Base-by-base conservation (phyloP, 805 yeast species). In the Saturnispora mendoncae region DNA sequence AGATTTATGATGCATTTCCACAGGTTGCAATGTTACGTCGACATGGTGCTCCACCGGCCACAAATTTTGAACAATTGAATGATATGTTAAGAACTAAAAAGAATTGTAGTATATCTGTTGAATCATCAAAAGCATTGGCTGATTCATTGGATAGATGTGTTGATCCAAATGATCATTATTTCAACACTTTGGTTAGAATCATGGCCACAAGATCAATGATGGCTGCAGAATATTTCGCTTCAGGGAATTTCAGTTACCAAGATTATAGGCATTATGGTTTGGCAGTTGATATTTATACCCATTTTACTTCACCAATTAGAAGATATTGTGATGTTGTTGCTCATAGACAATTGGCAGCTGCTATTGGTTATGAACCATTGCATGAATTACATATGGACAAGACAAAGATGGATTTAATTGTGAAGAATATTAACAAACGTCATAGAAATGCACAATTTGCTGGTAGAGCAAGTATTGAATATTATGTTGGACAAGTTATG, bases 401-500 rank as follows among this genome's bases (percentile, higher is more conserved):
- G 62, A 69, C 67, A 54, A 86, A 85, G 66, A 84, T 92, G 88
- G 97, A 90, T 49, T 60, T 77, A 48, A 78, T 92, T 45, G 87
- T 88, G 53, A 77, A 78, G 51, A 92, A 92, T 57, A 88, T 92
- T 57, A 92, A 92, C 67, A 79, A 73, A 52, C 80, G 96, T 51
- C 99, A 92, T 61, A 78, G 98, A 63, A 92, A 92, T 58, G 98
- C 98, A 0, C 99, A 92, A 64, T 84, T 90, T 68, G 99, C 99
- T 2, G 99, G 98, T 29, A 75, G 99, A 58, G 97, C 98, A 17
- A 84, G 95, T 58, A 85, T 92, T 46, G 98, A 92, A 60, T 92
- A 92, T 64, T 92, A 85, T 56, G 98, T 92, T 38, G 99, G 99
- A 7, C 97, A 92, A 66, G 96, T 90, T 32, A 83, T 92, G 84